phyloP scores from a whole-genome alignment of 345 rosid genomes.

The Arabis alpina region DNA sequence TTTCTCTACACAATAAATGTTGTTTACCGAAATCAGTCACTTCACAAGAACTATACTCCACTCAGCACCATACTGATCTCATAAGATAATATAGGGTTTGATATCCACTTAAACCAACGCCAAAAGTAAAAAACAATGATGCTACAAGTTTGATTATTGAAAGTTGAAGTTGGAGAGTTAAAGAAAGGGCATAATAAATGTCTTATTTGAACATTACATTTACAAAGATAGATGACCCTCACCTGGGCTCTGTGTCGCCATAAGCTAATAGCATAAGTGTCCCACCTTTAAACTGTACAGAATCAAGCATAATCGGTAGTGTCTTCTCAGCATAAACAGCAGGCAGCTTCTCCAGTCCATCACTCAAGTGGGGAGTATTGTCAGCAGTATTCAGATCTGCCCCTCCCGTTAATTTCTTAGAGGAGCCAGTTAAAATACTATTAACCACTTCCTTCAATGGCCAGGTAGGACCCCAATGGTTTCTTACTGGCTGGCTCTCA shows the following conservation, averaged over 20 bases:
- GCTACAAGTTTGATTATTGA: constrained; percentile 5
- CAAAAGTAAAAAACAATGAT: constrained; percentile 1
- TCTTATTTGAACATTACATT: constrained; percentile 1
- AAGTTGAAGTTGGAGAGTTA: not conserved
- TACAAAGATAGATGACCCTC: constrained; percentile 36
- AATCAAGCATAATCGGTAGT: constrained; percentile 87
- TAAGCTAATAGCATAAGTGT: constrained; percentile 79
- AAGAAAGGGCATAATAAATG: constrained; percentile 10
- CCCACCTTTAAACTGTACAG: constrained; percentile 89
- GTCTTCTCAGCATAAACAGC: constrained; percentile 61
- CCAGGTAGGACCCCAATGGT: constrained; percentile 44
- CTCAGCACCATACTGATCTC: constrained; percentile 13
- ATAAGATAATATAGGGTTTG: constrained; percentile 4
- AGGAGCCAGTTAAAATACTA: constrained; percentile 43
- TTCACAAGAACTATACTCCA: constrained; percentile 15
- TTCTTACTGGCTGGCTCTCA: constrained; percentile 45
- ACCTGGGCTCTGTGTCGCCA: constrained; percentile 95
- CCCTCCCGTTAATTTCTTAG: constrained; percentile 55
- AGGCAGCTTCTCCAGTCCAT: constrained; percentile 58
- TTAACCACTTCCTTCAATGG: constrained; percentile 45
- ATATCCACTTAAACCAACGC: constrained; percentile 17
- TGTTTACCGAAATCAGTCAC: constrained; percentile 35
- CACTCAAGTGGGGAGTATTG: constrained; percentile 62
- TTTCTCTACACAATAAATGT: constrained; percentile 62
- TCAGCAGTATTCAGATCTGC: constrained; percentile 59